Evolutionary conservation across 2,329 filamentous ascomycete genomes (phyloP), one percentile per base, ranked within the genome.

Genomic region (Beauveria bassiana): DNA sequence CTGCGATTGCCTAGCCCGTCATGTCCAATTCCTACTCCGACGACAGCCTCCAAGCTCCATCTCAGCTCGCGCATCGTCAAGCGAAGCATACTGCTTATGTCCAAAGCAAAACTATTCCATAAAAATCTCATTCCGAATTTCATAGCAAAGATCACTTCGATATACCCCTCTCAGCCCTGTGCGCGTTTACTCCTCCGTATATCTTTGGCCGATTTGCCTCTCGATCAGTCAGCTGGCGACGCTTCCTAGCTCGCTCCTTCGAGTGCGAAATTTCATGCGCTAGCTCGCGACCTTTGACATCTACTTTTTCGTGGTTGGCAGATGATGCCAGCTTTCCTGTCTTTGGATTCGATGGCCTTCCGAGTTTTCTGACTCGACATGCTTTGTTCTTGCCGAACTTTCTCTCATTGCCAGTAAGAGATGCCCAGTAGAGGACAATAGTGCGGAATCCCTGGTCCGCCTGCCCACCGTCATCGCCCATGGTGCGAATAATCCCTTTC

Each of bases 111-210:
- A 34, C 16, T 38, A n/a, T 53, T 40, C 12, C 20, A 6, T 52
- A 22, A 10, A 54, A 28, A 26, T 22, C 1, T 16, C 51, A 26
- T 47, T 22, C 12, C 5, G 20, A 26, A 47, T 47, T 3, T 22
- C 20, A 47, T 3, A 14, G 22, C 45, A 47, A 26, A 47, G 3
- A 5, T 34, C 10, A 16, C 31, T 14, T 34, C 12, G 26, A 38
- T 10, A 47, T 18, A 28, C 59, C 42, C 47, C 65, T 56, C 47
- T 65, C 59, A 12, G 65, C 65, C 45, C 69, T 62, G 40, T 63
- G 72, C 6, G 63, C 66, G 47, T 72, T 72, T 1, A 72, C 66
- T 3, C 70, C 71, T 10, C 62, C 63, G 18, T 70, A 72, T 1
- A 55, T 52, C 12, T 31, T 22, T 5, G 59, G 51, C 10, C 50